Conservation (phyloP, 768 basidiomycete genomes). For the Boletus insuetus region DNA sequence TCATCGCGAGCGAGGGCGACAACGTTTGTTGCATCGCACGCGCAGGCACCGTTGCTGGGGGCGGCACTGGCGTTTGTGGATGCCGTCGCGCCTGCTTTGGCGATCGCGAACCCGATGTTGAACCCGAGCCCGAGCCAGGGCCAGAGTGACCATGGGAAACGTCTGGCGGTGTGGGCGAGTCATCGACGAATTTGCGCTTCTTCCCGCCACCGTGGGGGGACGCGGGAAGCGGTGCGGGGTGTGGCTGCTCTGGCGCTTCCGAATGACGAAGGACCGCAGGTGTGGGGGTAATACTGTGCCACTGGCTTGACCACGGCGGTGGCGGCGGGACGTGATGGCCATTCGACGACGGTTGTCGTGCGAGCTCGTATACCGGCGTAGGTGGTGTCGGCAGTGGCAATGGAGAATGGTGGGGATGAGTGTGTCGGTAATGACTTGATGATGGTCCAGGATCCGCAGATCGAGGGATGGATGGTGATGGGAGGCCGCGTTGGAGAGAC, state of each 20-base stretch:
- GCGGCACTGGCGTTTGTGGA: slow-evolving; percentile 33
- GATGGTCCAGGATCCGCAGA: slow-evolving; percentile 30
- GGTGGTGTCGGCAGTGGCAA: slow-evolving; percentile 33
- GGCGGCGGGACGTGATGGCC: slow-evolving; percentile 35
- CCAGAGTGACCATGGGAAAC: slow-evolving; percentile 8
- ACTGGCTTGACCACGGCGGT: slow-evolving; percentile 34
- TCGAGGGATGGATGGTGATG: slow-evolving; percentile 19
- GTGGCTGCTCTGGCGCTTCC: slow-evolving; percentile 24
- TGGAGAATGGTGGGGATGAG: slow-evolving; percentile 30
- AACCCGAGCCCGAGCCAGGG: background rate
- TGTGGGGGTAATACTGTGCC: slow-evolving; percentile 22
- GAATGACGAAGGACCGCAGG: slow-evolving; percentile 19
- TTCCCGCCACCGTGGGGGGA: slow-evolving; percentile 34
- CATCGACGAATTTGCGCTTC: slow-evolving; percentile 35
- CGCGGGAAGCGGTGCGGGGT: slow-evolving; percentile 10
- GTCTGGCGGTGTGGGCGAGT: slow-evolving; percentile 29
- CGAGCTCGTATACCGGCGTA: slow-evolving; percentile 34
- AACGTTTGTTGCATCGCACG: slow-evolving; percentile 35
- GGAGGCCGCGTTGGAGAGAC: slow-evolving; percentile 13
- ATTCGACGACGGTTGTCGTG: slow-evolving; percentile 30
- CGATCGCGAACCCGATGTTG: slow-evolving; percentile 25
- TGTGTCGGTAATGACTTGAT: slow-evolving; percentile 27
- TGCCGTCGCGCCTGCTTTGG: slow-evolving; percentile 35
- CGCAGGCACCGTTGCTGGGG: slow-evolving; percentile 21
- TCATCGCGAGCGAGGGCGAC: slow-evolving; percentile 35